These are phyloP conservation scores for Smallanthus sonchifolius DNA, from an alignment of 129 eudicot species.

Conservation along the genomic window DNA sequence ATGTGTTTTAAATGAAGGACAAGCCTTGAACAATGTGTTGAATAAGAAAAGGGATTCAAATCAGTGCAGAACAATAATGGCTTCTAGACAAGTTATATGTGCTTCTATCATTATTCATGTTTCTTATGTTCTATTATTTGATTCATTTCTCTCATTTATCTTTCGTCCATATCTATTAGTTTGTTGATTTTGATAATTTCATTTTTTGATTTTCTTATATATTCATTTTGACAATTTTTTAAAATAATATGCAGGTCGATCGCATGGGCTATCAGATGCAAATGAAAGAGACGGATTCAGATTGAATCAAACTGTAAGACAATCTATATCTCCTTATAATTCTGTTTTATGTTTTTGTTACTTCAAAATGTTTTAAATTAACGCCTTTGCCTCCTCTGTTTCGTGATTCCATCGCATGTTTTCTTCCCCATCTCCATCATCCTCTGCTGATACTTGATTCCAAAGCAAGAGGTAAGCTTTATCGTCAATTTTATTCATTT, in stretches of 20 bases:
- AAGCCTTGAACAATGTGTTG: background rate
- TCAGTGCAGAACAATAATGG: constrained; percentile 15
- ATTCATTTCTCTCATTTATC: background rate
- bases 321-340: too few species aligned
- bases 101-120: constrained; percentile 31
- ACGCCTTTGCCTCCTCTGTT: too few species aligned
- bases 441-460: too few species aligned
- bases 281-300: background rate
- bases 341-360: background rate
- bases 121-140: constrained; percentile 19
- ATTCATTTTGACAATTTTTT: background rate
- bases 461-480: too few species aligned
- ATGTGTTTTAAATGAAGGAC: too few species aligned
- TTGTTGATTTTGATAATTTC: constrained; percentile 17
- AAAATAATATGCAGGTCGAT: background rate
- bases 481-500: too few species aligned
- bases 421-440: too few species aligned
- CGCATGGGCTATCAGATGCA: background rate
- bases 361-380: too few species aligned
- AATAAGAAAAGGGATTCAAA: background rate
- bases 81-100: constrained; percentile 20
- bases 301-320: background rate
- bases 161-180: background rate
- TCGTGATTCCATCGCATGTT: too few species aligned
- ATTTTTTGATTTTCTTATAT: constrained; percentile 14